phyloP scores from a whole-genome alignment of 1,139 yeast genomes.

The Zygosaccharomyces sapae region DNA sequence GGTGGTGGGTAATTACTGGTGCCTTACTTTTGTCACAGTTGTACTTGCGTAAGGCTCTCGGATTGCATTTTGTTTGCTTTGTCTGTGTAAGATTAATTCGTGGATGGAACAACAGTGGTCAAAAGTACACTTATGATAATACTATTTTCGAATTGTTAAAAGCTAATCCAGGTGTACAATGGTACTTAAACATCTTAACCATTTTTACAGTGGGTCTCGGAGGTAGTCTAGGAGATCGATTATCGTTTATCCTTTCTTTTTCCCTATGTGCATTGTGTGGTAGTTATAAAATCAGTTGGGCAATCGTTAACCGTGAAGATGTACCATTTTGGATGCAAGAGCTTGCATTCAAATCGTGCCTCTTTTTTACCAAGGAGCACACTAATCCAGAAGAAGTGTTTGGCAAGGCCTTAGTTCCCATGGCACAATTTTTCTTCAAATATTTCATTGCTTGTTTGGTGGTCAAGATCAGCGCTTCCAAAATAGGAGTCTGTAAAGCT shows the following conservation, averaged over 20 bases:
- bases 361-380: constrained; percentile 8
- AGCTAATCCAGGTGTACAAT: constrained; percentile 39
- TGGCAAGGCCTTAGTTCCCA: constrained; percentile 29
- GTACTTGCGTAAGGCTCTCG: constrained; percentile 8
- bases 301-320: constrained; percentile 44
- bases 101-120: constrained; percentile 91
- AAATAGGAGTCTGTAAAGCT: constrained; percentile 6
- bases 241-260: constrained; percentile 43
- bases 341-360: constrained; percentile 12
- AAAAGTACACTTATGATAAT: constrained; percentile 56
- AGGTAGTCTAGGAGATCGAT: constrained; percentile 29
- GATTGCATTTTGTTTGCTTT: constrained; percentile 37
- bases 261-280: constrained; percentile 43
- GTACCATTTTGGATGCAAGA: constrained; percentile 19
- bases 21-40: constrained; percentile 12
- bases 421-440: constrained; percentile 35
- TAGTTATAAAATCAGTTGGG: constrained; percentile 57
- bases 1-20: constrained; percentile 69
- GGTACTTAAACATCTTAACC: constrained; percentile 49
- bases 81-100: constrained; percentile 57
- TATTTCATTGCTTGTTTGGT: constrained; percentile 26
- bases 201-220: constrained; percentile 33
- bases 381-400: constrained; percentile 9
- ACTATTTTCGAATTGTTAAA: constrained; percentile 41
- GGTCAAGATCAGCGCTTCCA: constrained; percentile 32